These are phyloP conservation scores for Trichoderma afroharzianum DNA, from an alignment of 2,329 filamentous ascomycete species.

Conservation along the genomic window DNA sequence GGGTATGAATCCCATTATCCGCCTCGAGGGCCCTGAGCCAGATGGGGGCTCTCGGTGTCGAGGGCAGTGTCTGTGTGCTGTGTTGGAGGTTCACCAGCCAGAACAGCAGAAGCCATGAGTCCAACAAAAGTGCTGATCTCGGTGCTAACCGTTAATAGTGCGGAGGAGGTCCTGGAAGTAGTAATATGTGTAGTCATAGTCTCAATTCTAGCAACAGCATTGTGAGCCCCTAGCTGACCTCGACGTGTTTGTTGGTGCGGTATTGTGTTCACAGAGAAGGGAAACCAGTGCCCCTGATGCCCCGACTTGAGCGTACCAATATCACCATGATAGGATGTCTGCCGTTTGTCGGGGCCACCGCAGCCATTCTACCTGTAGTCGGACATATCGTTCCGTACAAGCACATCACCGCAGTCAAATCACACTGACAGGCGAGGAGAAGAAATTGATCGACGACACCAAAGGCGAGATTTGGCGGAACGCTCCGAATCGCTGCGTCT, in stretches of 20 bases:
- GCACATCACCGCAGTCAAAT: not conserved
- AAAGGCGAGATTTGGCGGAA: constrained; percentile 13
- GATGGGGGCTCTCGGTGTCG: not conserved
- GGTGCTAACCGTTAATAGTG: not conserved
- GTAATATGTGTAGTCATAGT: not conserved
- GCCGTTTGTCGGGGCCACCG: not conserved
- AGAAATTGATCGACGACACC: constrained; percentile 5
- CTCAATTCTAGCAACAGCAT: not conserved
- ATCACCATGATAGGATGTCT: not conserved
- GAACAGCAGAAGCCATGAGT: not conserved
- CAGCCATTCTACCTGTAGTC: not conserved
- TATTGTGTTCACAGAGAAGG: not conserved
- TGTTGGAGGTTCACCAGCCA: not conserved
- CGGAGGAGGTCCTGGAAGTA: not conserved
- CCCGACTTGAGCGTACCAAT: not conserved
- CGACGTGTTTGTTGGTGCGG: not conserved
- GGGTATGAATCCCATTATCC: constrained; percentile 2
- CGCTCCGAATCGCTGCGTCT: constrained; percentile 14
- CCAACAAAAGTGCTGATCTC: not conserved
- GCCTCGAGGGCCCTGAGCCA: not conserved
- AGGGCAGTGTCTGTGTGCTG: not conserved
- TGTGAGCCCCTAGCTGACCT: not conserved
- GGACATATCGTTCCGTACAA: not conserved
- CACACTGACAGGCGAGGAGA: not conserved
- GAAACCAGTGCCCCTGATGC: not conserved